Percentiles rank a stretch among this genome's conserved stretches.
Conservation (phyloP, 495 filamentous ascomycete genomes). For the Tuber umbilicatum region DNA sequence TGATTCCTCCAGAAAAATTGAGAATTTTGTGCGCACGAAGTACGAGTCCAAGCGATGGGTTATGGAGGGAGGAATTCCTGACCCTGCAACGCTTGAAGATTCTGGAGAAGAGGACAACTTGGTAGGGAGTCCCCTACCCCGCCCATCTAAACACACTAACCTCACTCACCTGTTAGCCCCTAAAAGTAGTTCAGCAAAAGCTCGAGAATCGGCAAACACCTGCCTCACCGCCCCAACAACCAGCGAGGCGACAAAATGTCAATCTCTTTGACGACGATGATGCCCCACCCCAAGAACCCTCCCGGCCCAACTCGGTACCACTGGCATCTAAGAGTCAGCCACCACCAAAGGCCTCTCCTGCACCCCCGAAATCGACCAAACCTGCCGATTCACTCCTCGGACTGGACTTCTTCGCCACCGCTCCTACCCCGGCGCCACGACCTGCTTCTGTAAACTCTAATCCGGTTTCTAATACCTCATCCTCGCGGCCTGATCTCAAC, state of each 20-base stretch:
- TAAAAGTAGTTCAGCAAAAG: slow-evolving; percentile 68
- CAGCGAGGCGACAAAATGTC: slow-evolving; percentile 42
- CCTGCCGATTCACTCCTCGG: slow-evolving; percentile 82
- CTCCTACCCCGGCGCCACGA: slow-evolving; percentile 57
- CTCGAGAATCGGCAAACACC: slow-evolving; percentile 49
- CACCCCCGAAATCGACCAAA: slow-evolving; percentile 60
- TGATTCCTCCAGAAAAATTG: slow-evolving; percentile 64
- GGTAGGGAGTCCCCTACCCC: slow-evolving; percentile 28
- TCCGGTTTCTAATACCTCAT: slow-evolving; percentile 30
- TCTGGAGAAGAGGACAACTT: slow-evolving; percentile 86
- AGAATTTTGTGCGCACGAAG: slow-evolving; percentile 98
- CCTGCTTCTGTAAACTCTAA: slow-evolving; percentile 47
- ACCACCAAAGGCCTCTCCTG: slow-evolving; percentile 58
- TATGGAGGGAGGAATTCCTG: slow-evolving; percentile 91
- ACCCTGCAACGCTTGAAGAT: slow-evolving; percentile 75
- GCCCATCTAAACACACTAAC: slow-evolving; percentile 10
- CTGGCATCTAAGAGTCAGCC: slow-evolving; percentile 62
- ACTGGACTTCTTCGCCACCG: slow-evolving; percentile 77
- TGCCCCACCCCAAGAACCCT: slow-evolving; percentile 42
- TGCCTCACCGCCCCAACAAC: slow-evolving; percentile 45
- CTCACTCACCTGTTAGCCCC: slow-evolving; percentile 47
- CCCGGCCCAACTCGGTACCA: slow-evolving; percentile 58
- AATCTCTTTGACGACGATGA: slow-evolving; percentile 57
- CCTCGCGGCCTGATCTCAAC: slow-evolving; percentile 85
- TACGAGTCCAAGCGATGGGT: slow-evolving; percentile 98